Percentiles rank a stretch among this genome's conserved stretches.
Conservation (phyloP, 352 stramenopile species). For the Pythium aristosporum region DNA sequence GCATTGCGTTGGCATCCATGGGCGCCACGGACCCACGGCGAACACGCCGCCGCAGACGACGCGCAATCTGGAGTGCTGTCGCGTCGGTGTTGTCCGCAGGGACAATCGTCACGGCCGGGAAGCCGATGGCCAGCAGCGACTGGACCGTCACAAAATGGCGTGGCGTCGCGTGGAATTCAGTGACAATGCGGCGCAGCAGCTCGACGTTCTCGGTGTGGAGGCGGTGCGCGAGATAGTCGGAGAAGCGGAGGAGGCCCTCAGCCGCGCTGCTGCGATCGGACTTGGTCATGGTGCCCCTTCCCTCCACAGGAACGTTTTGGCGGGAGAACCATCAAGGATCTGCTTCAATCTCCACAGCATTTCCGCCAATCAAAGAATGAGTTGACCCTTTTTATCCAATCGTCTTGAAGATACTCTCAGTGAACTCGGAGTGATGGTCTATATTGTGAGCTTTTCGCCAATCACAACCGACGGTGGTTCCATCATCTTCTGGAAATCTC, state of each 20-base stretch:
- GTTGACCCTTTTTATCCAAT: no score
- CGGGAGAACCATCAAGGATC: no score
- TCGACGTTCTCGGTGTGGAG: slow-evolving; percentile 11
- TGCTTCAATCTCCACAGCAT: no score
- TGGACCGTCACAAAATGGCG: slow-evolving; percentile 8
- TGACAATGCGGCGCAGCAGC: slow-evolving; percentile 3
- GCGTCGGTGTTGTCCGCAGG: background rate
- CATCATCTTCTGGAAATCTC: no score
- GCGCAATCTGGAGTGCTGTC: background rate
- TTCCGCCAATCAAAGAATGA: no score
- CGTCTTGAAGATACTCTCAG: no score
- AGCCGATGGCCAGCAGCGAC: background rate
- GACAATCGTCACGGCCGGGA: slow-evolving; percentile 6
- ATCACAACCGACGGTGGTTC: background rate
- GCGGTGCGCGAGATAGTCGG: slow-evolving; percentile 3
- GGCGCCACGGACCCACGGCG: background rate
- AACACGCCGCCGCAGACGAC: background rate
- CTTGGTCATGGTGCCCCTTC: background rate
- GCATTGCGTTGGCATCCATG: background rate
- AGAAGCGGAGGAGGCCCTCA: slow-evolving; percentile 12
- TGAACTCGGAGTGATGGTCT: background rate
- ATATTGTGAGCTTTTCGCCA: background rate
- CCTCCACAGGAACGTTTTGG: no score
- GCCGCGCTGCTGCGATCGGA: background rate
- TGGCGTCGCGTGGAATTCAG: slow-evolving; percentile 12